Conservation (phyloP, 805 yeast genomes). For the Candida silvatica region DNA sequence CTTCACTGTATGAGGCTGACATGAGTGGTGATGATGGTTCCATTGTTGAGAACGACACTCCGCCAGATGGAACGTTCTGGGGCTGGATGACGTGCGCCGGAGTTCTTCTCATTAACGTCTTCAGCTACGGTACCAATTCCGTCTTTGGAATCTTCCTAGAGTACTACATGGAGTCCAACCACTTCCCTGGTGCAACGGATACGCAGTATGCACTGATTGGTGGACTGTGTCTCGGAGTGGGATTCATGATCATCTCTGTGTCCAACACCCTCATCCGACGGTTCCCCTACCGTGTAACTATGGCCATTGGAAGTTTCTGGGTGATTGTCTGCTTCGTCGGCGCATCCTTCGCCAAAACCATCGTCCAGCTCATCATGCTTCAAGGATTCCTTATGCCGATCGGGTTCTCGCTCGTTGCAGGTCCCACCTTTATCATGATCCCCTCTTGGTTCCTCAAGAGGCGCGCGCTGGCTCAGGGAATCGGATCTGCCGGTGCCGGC, state of each 20-base stretch:
- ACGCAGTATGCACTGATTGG: slow-evolving; percentile 50
- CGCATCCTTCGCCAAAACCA: slow-evolving; percentile 34
- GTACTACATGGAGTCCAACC: slow-evolving; percentile 32
- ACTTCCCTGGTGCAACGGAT: slow-evolving; percentile 40
- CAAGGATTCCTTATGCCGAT: slow-evolving; percentile 39
- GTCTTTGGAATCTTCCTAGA: slow-evolving; percentile 47
- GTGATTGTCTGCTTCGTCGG: slow-evolving; percentile 34
- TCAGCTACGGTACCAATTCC: slow-evolving; percentile 49
- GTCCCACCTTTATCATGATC: slow-evolving; percentile 26
- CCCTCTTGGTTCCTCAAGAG: slow-evolving; percentile 43
- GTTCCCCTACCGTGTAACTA: slow-evolving; percentile 41
- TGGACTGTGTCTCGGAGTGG: slow-evolving; percentile 44
- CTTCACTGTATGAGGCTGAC: slow-evolving; percentile 3
- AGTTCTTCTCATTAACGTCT: slow-evolving; percentile 23
- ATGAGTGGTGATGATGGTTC: not conserved
- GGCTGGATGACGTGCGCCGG: slow-evolving; percentile 42
- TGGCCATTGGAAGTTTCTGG: slow-evolving; percentile 31
- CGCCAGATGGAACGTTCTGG: slow-evolving; percentile 36
- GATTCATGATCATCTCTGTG: slow-evolving; percentile 57
- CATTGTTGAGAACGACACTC: slow-evolving; percentile 13
- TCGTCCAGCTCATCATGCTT: slow-evolving; percentile 38
- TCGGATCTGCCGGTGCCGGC: slow-evolving; percentile 43
- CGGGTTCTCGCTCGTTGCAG: slow-evolving; percentile 33
- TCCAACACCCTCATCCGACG: slow-evolving; percentile 37
- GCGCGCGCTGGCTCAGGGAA: slow-evolving; percentile 39